Evolutionary conservation across 768 basidiomycete genomes (phyloP).

Genomic region (Gloeopeniophorella convolvens): DNA sequence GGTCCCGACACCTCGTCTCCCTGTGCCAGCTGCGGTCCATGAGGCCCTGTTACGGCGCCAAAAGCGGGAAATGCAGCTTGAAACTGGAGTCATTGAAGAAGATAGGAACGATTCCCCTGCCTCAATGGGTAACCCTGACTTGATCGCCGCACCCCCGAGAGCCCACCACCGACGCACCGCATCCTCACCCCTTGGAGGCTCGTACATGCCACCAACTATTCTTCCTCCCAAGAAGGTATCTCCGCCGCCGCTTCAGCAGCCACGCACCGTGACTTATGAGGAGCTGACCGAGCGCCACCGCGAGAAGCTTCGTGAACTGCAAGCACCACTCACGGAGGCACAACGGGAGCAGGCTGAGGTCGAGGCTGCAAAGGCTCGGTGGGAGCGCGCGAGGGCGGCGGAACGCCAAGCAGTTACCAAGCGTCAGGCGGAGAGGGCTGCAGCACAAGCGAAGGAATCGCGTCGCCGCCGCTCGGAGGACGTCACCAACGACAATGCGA

Average conservation of each 20-base stretch:
- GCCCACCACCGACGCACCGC: slow-evolving; percentile 11
- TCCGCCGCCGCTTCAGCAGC: slow-evolving; percentile 43
- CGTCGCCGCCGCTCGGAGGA: slow-evolving; percentile 43
- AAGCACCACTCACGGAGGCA: slow-evolving; percentile 77
- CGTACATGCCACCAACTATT: slow-evolving; percentile 36
- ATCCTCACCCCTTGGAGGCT: slow-evolving; percentile 5
- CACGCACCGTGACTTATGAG: slow-evolving; percentile 74
- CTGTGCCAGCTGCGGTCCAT: slow-evolving; percentile 64
- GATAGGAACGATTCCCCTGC: slow-evolving; percentile 1
- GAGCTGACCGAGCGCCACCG: slow-evolving; percentile 83
- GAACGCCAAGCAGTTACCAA: slow-evolving; percentile 72
- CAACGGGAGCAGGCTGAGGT: slow-evolving; percentile 73
- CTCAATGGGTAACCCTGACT: neutral
- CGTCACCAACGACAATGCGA: slow-evolving; percentile 20
- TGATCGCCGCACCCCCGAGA: neutral
- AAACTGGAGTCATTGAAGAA: slow-evolving; percentile 23
- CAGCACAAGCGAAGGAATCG: slow-evolving; percentile 43
- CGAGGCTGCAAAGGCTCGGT: slow-evolving; percentile 67
- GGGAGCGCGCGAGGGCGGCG: slow-evolving; percentile 69
- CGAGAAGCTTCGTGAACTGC: slow-evolving; percentile 75
- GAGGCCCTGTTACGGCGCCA: slow-evolving; percentile 71
- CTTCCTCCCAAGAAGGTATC: slow-evolving; percentile 40
- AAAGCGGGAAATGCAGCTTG: slow-evolving; percentile 62
- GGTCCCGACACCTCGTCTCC: slow-evolving; percentile 36
- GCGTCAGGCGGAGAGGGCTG: slow-evolving; percentile 63